Evolutionary conservation across 768 basidiomycete species (phyloP), one percentile per base, ranked within the genome.

Genomic region (Amanita fuliginea): DNA sequence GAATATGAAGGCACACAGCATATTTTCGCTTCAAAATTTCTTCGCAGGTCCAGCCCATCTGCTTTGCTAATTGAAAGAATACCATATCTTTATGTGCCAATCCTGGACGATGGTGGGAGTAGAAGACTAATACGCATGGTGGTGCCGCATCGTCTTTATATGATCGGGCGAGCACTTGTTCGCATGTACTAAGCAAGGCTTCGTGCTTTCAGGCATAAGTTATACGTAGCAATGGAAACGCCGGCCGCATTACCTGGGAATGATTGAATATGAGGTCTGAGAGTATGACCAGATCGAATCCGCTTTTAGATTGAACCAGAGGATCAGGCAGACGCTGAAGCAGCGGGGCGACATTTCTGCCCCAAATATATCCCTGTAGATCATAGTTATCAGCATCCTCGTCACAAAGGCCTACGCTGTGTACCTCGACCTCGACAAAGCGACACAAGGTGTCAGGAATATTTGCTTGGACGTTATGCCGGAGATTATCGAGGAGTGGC

Each of bases 181-280:
- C 79, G 56, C 90, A 91, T 0, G 90, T 83, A 19, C 70, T 70
- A 6, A 96, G 72, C 16, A 97, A 69, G 0, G 88, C 86, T 26
- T 82, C 80, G 59, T 97, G 93, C 83, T 95, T 40, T 21, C 1
- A 42, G 39, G 24, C 6, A 16, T 55, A 42, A 46, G 42, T 11
- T 7, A 14, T 45, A 37, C 16, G 32, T 39, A 34, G 33, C 24
- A 11, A 11, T 9, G 10, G 22, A 6, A 11, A 16, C 33, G 19
- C 13, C 16, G 16, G 19, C 36, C 7, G n/a, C 19, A n/a, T 28
- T 53, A 85, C 90, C 70, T 94, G 90, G 1, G 92, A 92, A 57
- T 95, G 93, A 57, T 94, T 96, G 66, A 95, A 96, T 30, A 97
- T 78, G 30, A 98, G 78, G 65, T 98, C 94, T 1, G 91, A 94